Base-by-base conservation (phyloP, 352 stramenopile genomes). In the Phytopythium ostracodes region DNA sequence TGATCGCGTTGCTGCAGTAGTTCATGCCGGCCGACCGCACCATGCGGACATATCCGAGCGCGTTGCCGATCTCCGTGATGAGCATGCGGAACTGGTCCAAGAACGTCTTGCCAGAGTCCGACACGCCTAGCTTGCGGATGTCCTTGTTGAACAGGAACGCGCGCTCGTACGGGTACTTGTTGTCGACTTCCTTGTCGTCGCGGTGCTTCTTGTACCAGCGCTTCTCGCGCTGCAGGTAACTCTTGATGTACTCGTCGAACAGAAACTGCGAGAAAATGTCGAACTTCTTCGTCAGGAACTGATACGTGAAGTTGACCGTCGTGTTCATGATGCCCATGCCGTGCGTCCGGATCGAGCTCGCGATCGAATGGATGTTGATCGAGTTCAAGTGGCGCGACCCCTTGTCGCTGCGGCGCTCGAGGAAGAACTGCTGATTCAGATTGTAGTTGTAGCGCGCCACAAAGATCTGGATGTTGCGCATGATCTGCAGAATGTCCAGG, bases 321-420 rank as follows among this genome's bases (percentile, higher is more conserved):
- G 91, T 98, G 71, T 96, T 98, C 70, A 98, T 85, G 66, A 98
- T 97, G 38, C 96, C 96, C 77, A 98, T 94, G 59, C 96, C 96
- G 63, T 98, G 96, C n/a, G 96, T 97, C 24, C 87, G 84, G 47
- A 98, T 91, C 6, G 87, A 97, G 56, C 83, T 91, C 18, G 87
- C 76, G 57, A 98, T 92, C 52, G 77, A 94, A 60, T 97, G 86
- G 47, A 98, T 96, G 66, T 93, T 97, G 47, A 98, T 94, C 44
- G 90, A 97, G 68, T 96, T 95, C 46, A 98, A 58, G 67, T 97
- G 90, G 31, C 95, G 95, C 27, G 89, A 94, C 22, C 92, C 92
- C 46, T 94, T 91, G 65, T 98, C 90, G 54, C 88, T 91, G 43
- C 81, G 83, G 29, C 91, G 84, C 63, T 98, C 91, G 38, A 98